Evolutionary conservation across 1,284 basidiomycete genomes (phyloP), one percentile per base, ranked within the genome.

Genomic region (Sparassis latifolia): DNA sequence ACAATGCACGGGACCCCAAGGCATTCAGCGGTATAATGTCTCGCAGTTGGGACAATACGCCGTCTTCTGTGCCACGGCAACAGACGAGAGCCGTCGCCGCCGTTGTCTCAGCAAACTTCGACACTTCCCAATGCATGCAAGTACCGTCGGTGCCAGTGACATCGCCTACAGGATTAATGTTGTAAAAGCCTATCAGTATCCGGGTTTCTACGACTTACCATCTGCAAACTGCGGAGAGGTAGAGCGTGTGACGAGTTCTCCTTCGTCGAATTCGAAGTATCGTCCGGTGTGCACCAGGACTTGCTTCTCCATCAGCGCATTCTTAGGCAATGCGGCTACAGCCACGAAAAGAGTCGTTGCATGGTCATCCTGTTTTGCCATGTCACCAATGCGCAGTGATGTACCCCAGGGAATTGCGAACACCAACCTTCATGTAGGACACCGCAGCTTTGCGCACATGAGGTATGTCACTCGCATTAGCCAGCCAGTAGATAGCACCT

Each of bases 301-400:
- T 61, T 89, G 87, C 57, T 86, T 88, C 63, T 90, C 87, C 10
- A 89, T 60, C 35, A 79, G 64, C 1, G 92, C 92, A 46, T 75
- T 78, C 59, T 86, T 89, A 0, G 94, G 94, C 9, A 97, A 71
- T 44, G 80, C 76, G 42, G 80, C 77, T 0, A 92, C 83, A 6
- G 77, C 78, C 0, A 86, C 68, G 58, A 89, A 87, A 5, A 93
- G 62, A 0, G 80, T 77, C 3, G 88, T 84, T 2, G 56, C 52
- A 4, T 42, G 12, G 2, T 43, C 43, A 38, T 65, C 63, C 59
- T 64, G 46, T 12, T 20, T 20, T 20, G 20, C 20, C 20, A 20
- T 20, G 20, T 20, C 20, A 20, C 20, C 20, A 20, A 20, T 20
- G 20, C 20, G 20, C 20, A 20, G 20, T 20, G 20, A 20, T 20